These are phyloP conservation scores for Globisporangium cederbergense DNA, from an alignment of 352 stramenopile species.

Conservation along the genomic window DNA sequence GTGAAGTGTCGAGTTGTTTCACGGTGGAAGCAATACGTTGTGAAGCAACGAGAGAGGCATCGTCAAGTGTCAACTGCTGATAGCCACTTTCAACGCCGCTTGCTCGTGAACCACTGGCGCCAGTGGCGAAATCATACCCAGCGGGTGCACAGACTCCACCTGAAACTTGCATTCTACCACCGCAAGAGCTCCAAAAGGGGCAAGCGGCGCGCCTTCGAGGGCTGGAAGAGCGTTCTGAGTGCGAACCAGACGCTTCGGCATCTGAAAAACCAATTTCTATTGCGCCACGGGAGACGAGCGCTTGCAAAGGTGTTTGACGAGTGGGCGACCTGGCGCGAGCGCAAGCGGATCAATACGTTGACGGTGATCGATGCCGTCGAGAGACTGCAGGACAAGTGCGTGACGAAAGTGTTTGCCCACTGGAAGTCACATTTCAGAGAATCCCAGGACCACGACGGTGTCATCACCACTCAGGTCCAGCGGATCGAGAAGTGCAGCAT, in stretches of 20 bases:
- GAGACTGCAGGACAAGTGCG: neutral
- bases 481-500: neutral
- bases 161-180: slow-evolving; percentile 5
- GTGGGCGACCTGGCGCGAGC: slow-evolving; percentile 7
- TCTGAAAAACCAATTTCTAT: neutral
- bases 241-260: neutral
- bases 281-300: neutral
- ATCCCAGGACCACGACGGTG: neutral
- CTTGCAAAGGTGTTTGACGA: neutral
- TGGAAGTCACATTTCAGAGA: slow-evolving; percentile 1
- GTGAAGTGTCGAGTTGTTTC: neutral
- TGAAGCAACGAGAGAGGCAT: neutral
- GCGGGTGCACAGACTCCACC: neutral
- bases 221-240: neutral
- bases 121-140: neutral
- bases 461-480: neutral
- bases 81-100: neutral
- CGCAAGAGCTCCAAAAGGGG: neutral
- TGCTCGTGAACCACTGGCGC: neutral
- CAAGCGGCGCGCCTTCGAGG: neutral
- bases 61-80: neutral
- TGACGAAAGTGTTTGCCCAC: neutral
- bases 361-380: neutral
- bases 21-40: neutral
- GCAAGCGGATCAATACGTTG: neutral